Conservation (phyloP, 2,329 filamentous ascomycete genomes). For the Hypoxylon sp. region DNA sequence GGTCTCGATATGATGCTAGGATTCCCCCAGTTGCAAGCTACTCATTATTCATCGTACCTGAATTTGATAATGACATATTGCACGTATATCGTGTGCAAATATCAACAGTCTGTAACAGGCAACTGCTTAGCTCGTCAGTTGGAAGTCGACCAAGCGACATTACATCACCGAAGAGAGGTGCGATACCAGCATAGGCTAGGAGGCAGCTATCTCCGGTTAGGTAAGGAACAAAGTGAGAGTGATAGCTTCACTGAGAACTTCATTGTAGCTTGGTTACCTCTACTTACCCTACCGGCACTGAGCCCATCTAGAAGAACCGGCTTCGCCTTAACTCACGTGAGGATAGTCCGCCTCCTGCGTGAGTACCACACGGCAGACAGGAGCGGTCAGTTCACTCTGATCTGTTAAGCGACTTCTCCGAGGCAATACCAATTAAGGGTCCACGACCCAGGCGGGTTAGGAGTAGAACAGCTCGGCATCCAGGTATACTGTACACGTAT, state of each 20-base stretch:
- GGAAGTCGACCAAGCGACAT: too few species aligned
- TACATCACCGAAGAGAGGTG: too few species aligned
- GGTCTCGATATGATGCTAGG: background rate
- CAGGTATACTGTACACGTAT: background rate
- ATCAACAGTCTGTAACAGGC: too few species aligned
- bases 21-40: background rate
- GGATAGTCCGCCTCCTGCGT: background rate
- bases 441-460: background rate
- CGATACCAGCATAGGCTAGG: too few species aligned
- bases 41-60: background rate
- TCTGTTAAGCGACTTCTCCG: too few species aligned
- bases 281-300: background rate
- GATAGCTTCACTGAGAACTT: background rate
- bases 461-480: background rate
- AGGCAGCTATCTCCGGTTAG: too few species aligned
- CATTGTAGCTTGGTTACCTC: too few species aligned
- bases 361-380: background rate
- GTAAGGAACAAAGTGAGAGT: too few species aligned
- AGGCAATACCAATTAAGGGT: too few species aligned
- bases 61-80: background rate
- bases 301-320: background rate
- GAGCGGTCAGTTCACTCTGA: background rate
- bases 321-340: background rate
- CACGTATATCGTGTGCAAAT: background rate
- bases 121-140: too few species aligned